A percentile compares a stretch with the other conserved stretches of the same genome.
phyloP scores from a whole-genome alignment of 306 rosid genomes.

The Quercus mongolica region DNA sequence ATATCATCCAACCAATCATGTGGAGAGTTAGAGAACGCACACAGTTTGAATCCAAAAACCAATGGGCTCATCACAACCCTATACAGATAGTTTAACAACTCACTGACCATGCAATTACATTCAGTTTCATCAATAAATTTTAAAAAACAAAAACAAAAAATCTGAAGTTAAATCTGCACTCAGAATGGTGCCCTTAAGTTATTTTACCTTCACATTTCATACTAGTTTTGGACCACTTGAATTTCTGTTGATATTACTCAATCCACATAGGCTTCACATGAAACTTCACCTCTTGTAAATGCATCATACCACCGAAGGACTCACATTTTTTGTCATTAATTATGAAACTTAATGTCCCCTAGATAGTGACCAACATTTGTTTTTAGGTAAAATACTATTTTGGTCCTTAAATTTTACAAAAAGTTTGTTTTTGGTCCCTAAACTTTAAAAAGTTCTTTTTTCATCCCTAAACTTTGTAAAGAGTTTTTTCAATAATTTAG shows the following conservation, averaged over 20 bases:
- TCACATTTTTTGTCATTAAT: not conserved
- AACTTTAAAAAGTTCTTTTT: too few relatives aligned
- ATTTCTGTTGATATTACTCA: not conserved
- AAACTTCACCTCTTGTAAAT: not conserved
- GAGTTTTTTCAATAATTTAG: too few relatives aligned
- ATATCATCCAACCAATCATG: not conserved
- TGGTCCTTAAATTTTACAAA: too few relatives aligned
- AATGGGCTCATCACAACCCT: not conserved
- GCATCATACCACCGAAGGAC: not conserved
- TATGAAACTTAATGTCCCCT: constrained; percentile 1
- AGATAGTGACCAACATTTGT: not conserved
- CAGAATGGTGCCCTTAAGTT: not conserved
- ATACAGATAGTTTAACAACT: not conserved
- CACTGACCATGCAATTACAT: not conserved
- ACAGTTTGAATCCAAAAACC: not conserved
- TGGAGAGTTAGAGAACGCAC: not conserved
- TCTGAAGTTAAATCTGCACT: not conserved
- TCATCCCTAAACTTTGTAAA: too few relatives aligned
- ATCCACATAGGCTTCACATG: not conserved
- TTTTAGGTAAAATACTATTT: too few relatives aligned
- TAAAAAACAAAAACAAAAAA: not conserved
- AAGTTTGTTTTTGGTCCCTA: too few relatives aligned
- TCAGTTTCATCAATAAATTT: not conserved
- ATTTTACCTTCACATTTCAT: not conserved
- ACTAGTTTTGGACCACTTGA: not conserved